phyloP scores from a whole-genome alignment of 2,329 filamentous ascomycete species.

The Bipolaris cookei region DNA sequence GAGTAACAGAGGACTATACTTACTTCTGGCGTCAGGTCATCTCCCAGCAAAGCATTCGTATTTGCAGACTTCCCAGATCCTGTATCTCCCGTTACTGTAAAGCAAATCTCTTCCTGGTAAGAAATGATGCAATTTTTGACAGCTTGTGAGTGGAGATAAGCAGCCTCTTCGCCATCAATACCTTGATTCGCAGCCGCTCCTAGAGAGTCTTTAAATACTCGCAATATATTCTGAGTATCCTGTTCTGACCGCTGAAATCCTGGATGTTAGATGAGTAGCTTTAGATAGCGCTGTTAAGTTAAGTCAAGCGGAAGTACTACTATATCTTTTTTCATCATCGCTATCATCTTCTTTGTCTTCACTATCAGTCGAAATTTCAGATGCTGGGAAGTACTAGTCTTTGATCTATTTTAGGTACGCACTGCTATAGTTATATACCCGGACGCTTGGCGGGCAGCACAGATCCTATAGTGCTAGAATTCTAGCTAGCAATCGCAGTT shows the following conservation, averaged over 20 bases:
- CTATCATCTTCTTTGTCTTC: neutral
- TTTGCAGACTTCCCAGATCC: conserved; percentile 28
- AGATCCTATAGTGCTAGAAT: neutral
- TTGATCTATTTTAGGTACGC: no score
- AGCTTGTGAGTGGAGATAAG: conserved; percentile 11
- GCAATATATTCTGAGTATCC: neutral
- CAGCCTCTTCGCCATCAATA: conserved; percentile 7
- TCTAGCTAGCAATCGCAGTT: conserved; percentile 1
- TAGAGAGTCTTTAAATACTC: conserved; percentile 6
- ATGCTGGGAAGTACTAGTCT: neutral
- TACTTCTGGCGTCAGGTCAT: conserved; percentile 18
- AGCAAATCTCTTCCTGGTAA: conserved; percentile 6
- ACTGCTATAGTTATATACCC: neutral
- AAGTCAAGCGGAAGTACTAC: conserved; percentile 14
- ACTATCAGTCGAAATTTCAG: neutral
- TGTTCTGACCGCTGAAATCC: conserved; percentile 7
- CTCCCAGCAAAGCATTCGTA: conserved; percentile 25
- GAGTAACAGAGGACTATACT: neutral
- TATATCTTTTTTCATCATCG: conserved; percentile 5
- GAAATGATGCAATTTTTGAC: neutral
- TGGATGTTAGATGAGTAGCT: conserved; percentile 28
- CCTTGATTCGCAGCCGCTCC: neutral
- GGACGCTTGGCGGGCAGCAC: conserved; percentile 3
- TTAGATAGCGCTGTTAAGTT: conserved; percentile 9
- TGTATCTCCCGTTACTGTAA: conserved; percentile 26